Evolutionary conservation across 805 yeast genomes (phyloP).

Genomic region (Spathaspora arborariae): DNA sequence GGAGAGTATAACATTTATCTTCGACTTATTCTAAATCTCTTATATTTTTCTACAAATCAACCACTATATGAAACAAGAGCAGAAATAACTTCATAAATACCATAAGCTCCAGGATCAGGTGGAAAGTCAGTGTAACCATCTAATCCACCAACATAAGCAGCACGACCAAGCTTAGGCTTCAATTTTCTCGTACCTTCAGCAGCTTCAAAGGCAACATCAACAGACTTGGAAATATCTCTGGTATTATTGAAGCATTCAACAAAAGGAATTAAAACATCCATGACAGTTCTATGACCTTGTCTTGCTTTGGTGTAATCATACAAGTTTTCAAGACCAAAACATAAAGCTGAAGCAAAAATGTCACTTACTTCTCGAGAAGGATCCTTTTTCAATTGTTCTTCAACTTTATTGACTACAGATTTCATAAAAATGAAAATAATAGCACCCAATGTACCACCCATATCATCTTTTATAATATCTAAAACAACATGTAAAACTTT

Average conservation of each 20-base stretch:
- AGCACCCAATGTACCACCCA: constrained; percentile 41
- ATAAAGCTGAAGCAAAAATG: constrained; percentile 19
- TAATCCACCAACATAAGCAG: constrained; percentile 32
- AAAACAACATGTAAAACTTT: constrained; percentile 20
- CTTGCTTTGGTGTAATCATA: constrained; percentile 33
- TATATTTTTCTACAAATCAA: neutral
- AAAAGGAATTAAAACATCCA: constrained; percentile 39
- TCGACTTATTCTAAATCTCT: neutral
- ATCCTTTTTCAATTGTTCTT: constrained; percentile 9
- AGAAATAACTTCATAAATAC: constrained; percentile 28
- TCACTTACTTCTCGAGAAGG: constrained; percentile 7
- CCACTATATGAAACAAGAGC: constrained; percentile 14
- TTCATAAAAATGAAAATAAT: constrained; percentile 30
- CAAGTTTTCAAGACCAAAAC: constrained; percentile 23
- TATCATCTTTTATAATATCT: constrained; percentile 26
- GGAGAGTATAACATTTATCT: too few species aligned
- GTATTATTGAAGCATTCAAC: constrained; percentile 17
- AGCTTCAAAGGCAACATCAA: constrained; percentile 21
- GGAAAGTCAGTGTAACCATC: constrained; percentile 24
- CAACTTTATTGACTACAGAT: constrained; percentile 17
- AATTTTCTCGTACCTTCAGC: constrained; percentile 35
- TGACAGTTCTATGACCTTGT: constrained; percentile 36
- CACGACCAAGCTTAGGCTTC: constrained; percentile 34
- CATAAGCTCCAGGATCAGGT: constrained; percentile 42
- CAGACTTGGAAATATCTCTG: constrained; percentile 18